These are phyloP conservation scores for Malus domestica DNA, from an alignment of 306 rosid species.

Conservation along the genomic window ASM211411v1 NC_041789.1:31588501-31589000, in stretches of 20 bases:
- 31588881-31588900: no score
- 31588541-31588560: slow-evolving; percentile 38
- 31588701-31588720: slow-evolving; percentile 43
- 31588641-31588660: not conserved
- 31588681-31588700: not conserved
- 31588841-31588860: not conserved
- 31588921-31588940: slow-evolving; percentile 41
- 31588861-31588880: no score
- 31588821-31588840: not conserved
- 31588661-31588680: not conserved
- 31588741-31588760: slow-evolving; percentile 45
- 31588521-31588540: slow-evolving; percentile 54
- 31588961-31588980: slow-evolving; percentile 19
- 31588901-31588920: slow-evolving; percentile 30
- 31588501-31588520: slow-evolving; percentile 50
- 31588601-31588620: not conserved
- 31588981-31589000: slow-evolving; percentile 47
- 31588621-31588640: not conserved
- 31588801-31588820: not conserved
- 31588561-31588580: slow-evolving; percentile 20
- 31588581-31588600: slow-evolving; percentile 30
- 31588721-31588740: slow-evolving; percentile 38
- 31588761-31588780: not conserved
- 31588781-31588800: not conserved
- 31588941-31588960: slow-evolving; percentile 27